Base-by-base conservation (phyloP, 1,139 yeast genomes). In the Protomyces inouyei region DNA sequence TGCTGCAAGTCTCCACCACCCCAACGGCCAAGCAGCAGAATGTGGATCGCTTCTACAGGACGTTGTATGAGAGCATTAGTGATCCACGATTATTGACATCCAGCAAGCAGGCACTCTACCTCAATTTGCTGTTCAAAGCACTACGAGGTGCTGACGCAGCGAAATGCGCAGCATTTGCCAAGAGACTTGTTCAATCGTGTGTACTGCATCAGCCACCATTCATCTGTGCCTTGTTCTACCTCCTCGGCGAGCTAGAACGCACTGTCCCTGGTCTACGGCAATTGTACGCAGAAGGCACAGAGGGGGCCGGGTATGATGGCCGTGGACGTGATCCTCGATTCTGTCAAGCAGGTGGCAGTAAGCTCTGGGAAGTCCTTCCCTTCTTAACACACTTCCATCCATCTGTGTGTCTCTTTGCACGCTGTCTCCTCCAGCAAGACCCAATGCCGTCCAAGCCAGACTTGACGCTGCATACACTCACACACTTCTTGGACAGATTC, bases 401-500 rank as follows among this genome's bases (percentile, higher is more conserved):
- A 55, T 88, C 98, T 0, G 87, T 92, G 52, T 81, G 88, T 54
- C 80, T 88, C 21, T 93, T 91, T 72, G 96, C 97, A 0, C 78
- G 82, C 54, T 83, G 87, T 3, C 68, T 73, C 32, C 65, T 75
- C 25, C 79, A 77, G 21, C 83, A 82, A 5, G 83, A 82, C 64
- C 78, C 82, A 48, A 79, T 80, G 64, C 74, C 76, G 36, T 71
- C 73, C 28, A 86, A 88, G 72, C 99, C 98, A 9, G 98, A 93
- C 75, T 79, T 93, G 67, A 96, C 96, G 2, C 82, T 95, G 68
- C 93, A 86, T 76, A 86, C 97, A 0, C 79, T 93, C 69, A 80
- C 90, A 35, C 98, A 92, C 76, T 93, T 93, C 82, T 81, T 93
- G 78, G 97, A 93, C 76, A 84, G 96, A 75, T 93, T 95, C 78